Evolutionary conservation across 306 rosid genomes (phyloP), one percentile per base, ranked within the genome.

Genomic region (Cucumis cinereus): DNA sequence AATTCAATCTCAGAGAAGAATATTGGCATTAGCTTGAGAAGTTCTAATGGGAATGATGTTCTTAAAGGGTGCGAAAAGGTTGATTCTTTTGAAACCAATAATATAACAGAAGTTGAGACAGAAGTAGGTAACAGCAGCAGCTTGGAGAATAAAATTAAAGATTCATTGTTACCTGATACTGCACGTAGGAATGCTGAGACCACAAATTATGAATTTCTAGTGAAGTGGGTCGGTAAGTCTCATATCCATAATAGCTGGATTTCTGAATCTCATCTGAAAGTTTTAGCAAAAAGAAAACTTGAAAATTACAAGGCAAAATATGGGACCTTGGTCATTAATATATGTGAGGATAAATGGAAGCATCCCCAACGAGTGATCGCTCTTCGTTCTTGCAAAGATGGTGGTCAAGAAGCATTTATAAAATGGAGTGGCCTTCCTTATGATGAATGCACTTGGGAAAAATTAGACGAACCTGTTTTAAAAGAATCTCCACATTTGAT

Each of bases 371-470:
- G 97, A 77, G 84, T 92, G 81, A 89, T 95, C 79, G 92, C 98
- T 74, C 87, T 92, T 62, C 87, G 85, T 40, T 62, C 84, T 75
- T 84, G 82, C 35, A 81, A 93, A 77, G 68, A 79, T 52, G 95
- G 92, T 63, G 59, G 63, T 52, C 84, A 79, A 81, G 97, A 92
- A 82, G 98, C 89, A 73, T 89, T 89, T 81, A 85, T 92, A 59
- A 95, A 92, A 80, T 95, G 99, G 99, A 88, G 85, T 73, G 96
- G 93, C 79, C 90, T 89, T 60, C 92, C 99, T 52, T 95, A 95
- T 77, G 96, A 84, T 61, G 99, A 95, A 60, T 92, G 98, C 87
- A 95, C 98, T 74, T 95, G 99, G 99, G 99, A 95, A 87, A 86
- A 87, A 82, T 81, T 92, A 83, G 93, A 95, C 55, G 98, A 90